phyloP scores from a whole-genome alignment of 2,329 filamentous ascomycete species.

The Pseudogymnoascus sp. region DNA sequence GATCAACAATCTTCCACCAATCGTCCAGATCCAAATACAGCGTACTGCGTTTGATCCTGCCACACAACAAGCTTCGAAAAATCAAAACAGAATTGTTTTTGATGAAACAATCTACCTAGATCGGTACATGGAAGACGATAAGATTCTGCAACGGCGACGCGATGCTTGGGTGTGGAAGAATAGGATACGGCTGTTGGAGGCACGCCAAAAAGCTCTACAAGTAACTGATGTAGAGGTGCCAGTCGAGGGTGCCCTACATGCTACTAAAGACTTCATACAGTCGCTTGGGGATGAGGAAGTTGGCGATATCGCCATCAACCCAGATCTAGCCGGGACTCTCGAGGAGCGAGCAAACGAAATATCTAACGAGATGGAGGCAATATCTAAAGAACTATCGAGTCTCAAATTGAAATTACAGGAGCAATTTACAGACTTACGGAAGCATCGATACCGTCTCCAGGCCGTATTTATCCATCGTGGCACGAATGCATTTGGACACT shows the following conservation, averaged over 20 bases:
- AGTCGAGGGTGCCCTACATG: conserved; percentile 25
- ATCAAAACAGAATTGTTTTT: conserved; percentile 70
- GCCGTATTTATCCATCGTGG: conserved; percentile 90
- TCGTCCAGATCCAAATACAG: conserved; percentile 85
- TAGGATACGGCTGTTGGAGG: conserved; percentile 50
- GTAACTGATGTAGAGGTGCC: conserved; percentile 20
- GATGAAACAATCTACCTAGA: conserved; percentile 79
- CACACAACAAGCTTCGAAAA: conserved; percentile 57
- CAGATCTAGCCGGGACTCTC: conserved; percentile 35
- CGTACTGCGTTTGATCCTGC: conserved; percentile 66
- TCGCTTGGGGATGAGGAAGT: conserved; percentile 36
- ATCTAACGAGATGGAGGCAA: conserved; percentile 38
- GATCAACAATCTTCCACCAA: conserved; percentile 69
- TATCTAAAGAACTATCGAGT: conserved; percentile 39
- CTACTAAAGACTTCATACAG: conserved; percentile 35
- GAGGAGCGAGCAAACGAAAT: conserved; percentile 38
- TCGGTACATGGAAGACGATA: conserved; percentile 68
- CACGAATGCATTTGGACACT: conserved; percentile 68
- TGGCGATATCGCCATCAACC: conserved; percentile 37
- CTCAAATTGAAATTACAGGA: conserved; percentile 33
- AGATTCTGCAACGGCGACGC: conserved; percentile 57
- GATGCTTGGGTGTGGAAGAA: conserved; percentile 69
- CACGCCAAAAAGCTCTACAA: conserved; percentile 24
- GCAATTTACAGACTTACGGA: conserved; percentile 57
- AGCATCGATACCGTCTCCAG: conserved; percentile 73